Base-by-base conservation (phyloP, 2,329 filamentous ascomycete species). In the Aspergillus puulaauensis region DNA sequence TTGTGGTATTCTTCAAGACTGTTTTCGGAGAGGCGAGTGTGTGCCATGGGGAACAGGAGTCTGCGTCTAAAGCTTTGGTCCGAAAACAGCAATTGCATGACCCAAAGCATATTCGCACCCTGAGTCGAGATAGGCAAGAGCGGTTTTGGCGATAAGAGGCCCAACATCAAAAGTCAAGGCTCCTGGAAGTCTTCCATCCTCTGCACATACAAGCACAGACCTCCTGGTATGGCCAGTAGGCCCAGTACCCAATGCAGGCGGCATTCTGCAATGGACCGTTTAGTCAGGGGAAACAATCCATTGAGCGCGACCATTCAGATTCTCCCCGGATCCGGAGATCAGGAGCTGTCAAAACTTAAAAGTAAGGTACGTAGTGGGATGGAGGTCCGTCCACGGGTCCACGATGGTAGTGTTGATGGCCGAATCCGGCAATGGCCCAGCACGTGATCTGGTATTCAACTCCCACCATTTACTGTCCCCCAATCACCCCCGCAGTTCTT, bases 11-110 rank as follows among this genome's bases (percentile, higher is more conserved):
- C 56, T 37, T 12, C 33, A 4, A 37, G 3, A 39, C 53, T 60
- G 59, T 51, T 59, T 61, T 54, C 57, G 52, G 59, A 53, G 44
- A 17, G 7, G 9, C 5, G 2, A 31, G 27, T n/a, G n/a, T n/a
- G 43, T 39, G 9, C 54, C 24, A 12, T 19, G 27, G 49, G 31
- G 56, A 48, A 49, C 52, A 58, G 50, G 11, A 47, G 24, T 27
- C 27, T 11, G 27, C 4, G 27, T 31, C 27, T 3, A 31, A 4
- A 11, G 27, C 27, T 37, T 37, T n/a, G 35, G 5, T 37, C 35
- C 14, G 12, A n/a, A 15, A n/a, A 6, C 35, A 37, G 35, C 4
- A 37, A 37, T 37, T 14, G 15, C 2, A 14, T n/a, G 27, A 37
- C 15, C 35, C 12, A 37, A 37, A 37, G 35, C 35, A 37, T 37